phyloP scores from a whole-genome alignment of 1,284 basidiomycete genomes.

The Rhizoctonia solani region DNA sequence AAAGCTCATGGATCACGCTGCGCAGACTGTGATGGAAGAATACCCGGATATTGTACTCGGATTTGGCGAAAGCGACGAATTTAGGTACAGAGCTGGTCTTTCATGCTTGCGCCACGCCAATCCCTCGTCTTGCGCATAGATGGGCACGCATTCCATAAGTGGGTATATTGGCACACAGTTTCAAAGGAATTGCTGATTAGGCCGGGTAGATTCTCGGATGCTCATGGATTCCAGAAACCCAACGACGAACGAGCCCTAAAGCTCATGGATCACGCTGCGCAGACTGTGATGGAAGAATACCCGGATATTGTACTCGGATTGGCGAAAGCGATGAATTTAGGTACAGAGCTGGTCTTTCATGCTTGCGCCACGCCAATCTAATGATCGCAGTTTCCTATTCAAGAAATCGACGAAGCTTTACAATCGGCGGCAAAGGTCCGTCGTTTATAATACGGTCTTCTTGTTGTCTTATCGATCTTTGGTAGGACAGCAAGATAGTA shows the following conservation, averaged over 20 bases:
- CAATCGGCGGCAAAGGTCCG: constrained; percentile 72
- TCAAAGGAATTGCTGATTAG: constrained; percentile 18
- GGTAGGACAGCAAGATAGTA: constrained; percentile 72
- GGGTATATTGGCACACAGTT: constrained; percentile 27
- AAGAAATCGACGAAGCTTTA: constrained; percentile 76
- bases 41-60: constrained; percentile 82
- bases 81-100: constrained; percentile 60
- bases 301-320: constrained; percentile 81
- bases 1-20: constrained; percentile 91
- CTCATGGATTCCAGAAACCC: constrained; percentile 84
- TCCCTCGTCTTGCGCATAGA: constrained; percentile 84
- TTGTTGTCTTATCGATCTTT: not conserved
- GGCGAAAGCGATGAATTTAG: constrained; percentile 98
- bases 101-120: not conserved
- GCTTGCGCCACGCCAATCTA: not conserved
- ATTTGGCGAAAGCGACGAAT: constrained; percentile 98
- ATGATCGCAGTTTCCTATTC: constrained; percentile 74
- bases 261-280: constrained; percentile 92
- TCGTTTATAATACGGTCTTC: not conserved
- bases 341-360: constrained; percentile 48
- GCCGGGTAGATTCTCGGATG: constrained; percentile 75
- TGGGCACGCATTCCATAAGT: constrained; percentile 95
- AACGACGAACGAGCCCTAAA: constrained; percentile 87
- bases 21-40: constrained; percentile 78
- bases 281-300: constrained; percentile 78